Base-by-base conservation (phyloP, 495 filamentous ascomycete species). In the Aspergillus egyptiacus region DNA sequence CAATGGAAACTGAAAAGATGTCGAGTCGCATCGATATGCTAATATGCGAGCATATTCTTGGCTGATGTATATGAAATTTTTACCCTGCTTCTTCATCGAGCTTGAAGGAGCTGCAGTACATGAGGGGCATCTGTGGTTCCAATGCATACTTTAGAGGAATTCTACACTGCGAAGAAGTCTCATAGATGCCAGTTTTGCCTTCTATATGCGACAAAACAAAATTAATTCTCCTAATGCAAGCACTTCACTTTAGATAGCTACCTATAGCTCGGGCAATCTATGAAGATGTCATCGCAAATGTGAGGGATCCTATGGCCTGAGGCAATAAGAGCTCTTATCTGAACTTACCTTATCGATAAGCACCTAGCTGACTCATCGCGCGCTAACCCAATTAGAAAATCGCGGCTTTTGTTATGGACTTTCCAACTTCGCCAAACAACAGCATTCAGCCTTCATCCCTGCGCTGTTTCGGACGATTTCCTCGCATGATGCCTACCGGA, bases 341-440 rank as follows among this genome's bases (percentile, higher is more conserved):
- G 20, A 19, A 23, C 42, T 46, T 41, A 47, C 32, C 49, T 53
- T 57, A 57, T 57, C 56, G 56, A 58, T 58, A 58, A 58, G 9
- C 19, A 4, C n/a, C n/a, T n/a, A n/a, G 41, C 40, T 43, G 30
- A 50, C 40, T 57, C 38, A 57, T 34, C 46, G 31, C 43, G 27
- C 38, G 39, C 35, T 17, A 31, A 19, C 20, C 23, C 14, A 30
- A 27, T 11, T 9, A 13, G 20, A n/a, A n/a, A n/a, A 22, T 15
- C 40, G 6, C 42, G 30, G 24, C 5, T 36, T n/a, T 34, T 25
- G 31, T 46, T 25, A 35, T 34, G 31, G 14, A 36, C 20, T 37
- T 43, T 36, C 37, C 34, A n/a, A n/a, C 28, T 30, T 35, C 19
- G 25, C 3, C 18, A 8, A 23, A 35, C 13, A 34, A 24, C n/a